A percentile compares a stretch with the other conserved stretches of the same genome.
Conservation (phyloP, 129 eudicot genomes). For the Flaveria ramosissima region DNA sequence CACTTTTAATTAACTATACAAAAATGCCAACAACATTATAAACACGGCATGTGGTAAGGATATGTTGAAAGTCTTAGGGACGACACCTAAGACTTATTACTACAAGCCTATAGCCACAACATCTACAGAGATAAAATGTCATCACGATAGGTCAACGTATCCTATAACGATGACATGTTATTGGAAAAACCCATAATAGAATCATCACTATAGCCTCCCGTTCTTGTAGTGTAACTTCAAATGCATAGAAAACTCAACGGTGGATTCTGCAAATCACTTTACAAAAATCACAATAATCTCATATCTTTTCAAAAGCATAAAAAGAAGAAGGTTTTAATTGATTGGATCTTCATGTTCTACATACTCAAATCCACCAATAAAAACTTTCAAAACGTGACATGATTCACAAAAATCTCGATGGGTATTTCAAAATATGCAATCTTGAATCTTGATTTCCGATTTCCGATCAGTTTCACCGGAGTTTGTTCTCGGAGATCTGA, state of each 20-base stretch:
- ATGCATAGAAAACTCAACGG: not conserved
- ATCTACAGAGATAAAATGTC: too few species aligned
- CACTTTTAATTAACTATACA: too few species aligned
- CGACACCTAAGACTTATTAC: too few species aligned
- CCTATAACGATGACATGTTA: too few species aligned
- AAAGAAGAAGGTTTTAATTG: too few species aligned
- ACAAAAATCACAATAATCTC: not conserved
- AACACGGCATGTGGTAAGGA: too few species aligned
- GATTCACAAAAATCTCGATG: not conserved
- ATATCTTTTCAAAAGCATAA: not conserved
- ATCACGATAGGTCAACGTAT: too few species aligned
- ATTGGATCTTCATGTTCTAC: slow-evolving; percentile 10
- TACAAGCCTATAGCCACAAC: too few species aligned
- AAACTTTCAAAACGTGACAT: slow-evolving; percentile 24
- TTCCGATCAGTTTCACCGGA: slow-evolving; percentile 31
- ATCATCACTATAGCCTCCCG: too few species aligned
- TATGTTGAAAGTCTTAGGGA: too few species aligned
- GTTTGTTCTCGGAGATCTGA: slow-evolving; percentile 56
- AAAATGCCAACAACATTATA: too few species aligned
- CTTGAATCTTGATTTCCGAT: not conserved
- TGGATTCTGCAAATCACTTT: not conserved
- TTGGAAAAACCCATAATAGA: too few species aligned
- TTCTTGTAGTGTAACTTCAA: not conserved
- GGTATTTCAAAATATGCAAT: slow-evolving; percentile 7
- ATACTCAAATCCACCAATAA: slow-evolving; percentile 23